A percentile compares a stretch with the other conserved stretches of the same genome.
phyloP scores from a whole-genome alignment of 1,139 yeast species.

The Hyphopichia buzzinii region DNA sequence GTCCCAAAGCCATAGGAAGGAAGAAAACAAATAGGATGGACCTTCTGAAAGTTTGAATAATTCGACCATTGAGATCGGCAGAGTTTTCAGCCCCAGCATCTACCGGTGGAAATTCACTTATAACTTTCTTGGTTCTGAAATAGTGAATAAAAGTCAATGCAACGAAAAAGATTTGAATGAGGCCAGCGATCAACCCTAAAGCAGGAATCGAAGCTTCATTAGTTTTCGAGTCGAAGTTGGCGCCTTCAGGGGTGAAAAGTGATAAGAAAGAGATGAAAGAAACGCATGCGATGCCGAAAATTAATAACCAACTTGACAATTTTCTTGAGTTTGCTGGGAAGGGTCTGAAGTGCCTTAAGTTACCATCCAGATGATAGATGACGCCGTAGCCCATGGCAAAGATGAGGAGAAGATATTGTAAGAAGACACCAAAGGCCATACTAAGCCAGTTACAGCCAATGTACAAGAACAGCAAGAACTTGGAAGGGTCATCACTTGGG shows the following conservation, averaged over 20 bases:
- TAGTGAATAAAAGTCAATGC: conserved; percentile 19
- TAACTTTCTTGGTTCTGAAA: conserved; percentile 27
- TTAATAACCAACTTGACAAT: conserved; percentile 17
- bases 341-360: conserved; percentile 24
- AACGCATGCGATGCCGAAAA: conserved; percentile 9
- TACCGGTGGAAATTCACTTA: conserved; percentile 32
- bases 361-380: conserved; percentile 27
- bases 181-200: background rate
- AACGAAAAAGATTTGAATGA: background rate
- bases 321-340: conserved; percentile 21
- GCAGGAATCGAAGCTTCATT: background rate
- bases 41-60: conserved; percentile 25
- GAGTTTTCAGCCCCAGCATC: conserved; percentile 16
- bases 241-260: background rate
- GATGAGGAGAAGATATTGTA: conserved; percentile 19
- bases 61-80: conserved; percentile 13
- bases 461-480: conserved; percentile 4
- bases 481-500: conserved; percentile 6
- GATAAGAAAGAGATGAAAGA: conserved; percentile 1
- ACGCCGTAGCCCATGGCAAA: conserved; percentile 44
- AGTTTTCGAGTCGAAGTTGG: background rate
- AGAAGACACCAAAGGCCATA: conserved; percentile 7
- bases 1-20: conserved; percentile 21
- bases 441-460: conserved; percentile 5
- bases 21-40: conserved; percentile 30